Conservation (phyloP, 805 yeast species). For the Wickerhamiella vanderwaltii region DNA sequence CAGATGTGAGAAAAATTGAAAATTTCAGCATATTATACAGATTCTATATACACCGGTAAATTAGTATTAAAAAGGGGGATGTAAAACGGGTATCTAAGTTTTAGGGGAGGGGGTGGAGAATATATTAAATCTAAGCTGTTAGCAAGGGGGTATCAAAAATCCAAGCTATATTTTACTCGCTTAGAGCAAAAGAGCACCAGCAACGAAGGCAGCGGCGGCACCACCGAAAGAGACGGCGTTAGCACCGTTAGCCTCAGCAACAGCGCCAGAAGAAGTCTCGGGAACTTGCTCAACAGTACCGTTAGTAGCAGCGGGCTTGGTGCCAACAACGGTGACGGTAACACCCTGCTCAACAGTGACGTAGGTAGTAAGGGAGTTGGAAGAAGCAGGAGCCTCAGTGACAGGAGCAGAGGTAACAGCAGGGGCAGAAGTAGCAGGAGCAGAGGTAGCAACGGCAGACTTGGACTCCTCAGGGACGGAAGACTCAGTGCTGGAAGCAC, state of each 20-base stretch:
- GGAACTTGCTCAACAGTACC: slow-evolving; percentile 2
- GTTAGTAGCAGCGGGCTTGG: slow-evolving; percentile 13
- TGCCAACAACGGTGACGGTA: slow-evolving; percentile 20
- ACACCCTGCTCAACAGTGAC: slow-evolving; percentile 18
- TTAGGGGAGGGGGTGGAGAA: too few species aligned
- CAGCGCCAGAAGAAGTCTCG: slow-evolving; percentile 14
- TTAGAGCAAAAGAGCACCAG: slow-evolving; percentile 17
- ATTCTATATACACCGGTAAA: too few species aligned
- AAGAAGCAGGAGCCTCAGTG: slow-evolving; percentile 16
- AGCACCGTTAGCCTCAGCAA: slow-evolving; percentile 14
- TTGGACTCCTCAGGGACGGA: background rate
- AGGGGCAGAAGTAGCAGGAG: slow-evolving; percentile 8
- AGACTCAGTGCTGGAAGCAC: slow-evolving; percentile 7
- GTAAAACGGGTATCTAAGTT: too few species aligned
- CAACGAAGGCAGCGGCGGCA: slow-evolving; percentile 16
- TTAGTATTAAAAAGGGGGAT: too few species aligned
- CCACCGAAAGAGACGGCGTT: slow-evolving; percentile 18
- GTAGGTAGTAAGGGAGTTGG: slow-evolving; percentile 5
- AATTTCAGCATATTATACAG: too few species aligned
- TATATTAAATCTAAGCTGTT: too few species aligned
- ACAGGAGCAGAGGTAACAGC: slow-evolving; percentile 18
- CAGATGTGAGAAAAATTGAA: too few species aligned
- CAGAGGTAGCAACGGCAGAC: slow-evolving; percentile 11
- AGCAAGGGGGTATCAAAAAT: too few species aligned
- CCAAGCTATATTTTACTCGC: too few species aligned